phyloP scores from a whole-genome alignment of 129 eudicot species.

The Deinandra increscens region DNA sequence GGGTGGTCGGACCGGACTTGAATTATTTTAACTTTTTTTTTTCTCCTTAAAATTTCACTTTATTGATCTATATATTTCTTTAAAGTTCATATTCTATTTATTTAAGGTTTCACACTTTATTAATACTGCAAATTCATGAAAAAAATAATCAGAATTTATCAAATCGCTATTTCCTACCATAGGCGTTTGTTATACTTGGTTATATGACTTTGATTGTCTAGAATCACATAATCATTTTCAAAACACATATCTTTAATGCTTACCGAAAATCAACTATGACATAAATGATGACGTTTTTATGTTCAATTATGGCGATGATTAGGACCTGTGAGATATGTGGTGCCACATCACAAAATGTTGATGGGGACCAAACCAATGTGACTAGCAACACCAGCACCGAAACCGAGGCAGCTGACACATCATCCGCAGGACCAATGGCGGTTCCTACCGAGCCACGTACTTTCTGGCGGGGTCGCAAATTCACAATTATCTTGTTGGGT shows the following conservation, averaged over 20 bases:
- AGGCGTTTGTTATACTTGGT: no score
- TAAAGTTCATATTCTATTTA: no score
- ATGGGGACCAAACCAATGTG: conserved; percentile 45
- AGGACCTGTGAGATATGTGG: conserved; percentile 78
- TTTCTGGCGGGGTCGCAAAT: conserved; percentile 56
- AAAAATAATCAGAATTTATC: no score
- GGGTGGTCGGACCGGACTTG: no score
- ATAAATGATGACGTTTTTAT: not conserved
- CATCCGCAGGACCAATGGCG: conserved; percentile 19
- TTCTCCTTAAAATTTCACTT: no score
- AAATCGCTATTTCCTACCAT: no score
- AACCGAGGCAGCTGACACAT: conserved; percentile 23
- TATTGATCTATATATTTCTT: no score
- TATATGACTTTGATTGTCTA: not conserved
- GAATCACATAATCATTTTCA: not conserved
- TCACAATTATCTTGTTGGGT: conserved; percentile 62
- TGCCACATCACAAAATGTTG: conserved; percentile 49
- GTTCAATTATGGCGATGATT: conserved; percentile 12
- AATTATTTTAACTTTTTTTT: no score
- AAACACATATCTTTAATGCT: not conserved
- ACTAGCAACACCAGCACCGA: conserved; percentile 19
- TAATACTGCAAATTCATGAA: no score
- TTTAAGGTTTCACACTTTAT: no score
- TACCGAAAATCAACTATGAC: not conserved
- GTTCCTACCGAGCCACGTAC: conserved; percentile 40